A percentile compares a stretch with the other conserved stretches of the same genome.
phyloP scores from a whole-genome alignment of 768 basidiomycete genomes.

The Pisolithus marmoratus region DNA sequence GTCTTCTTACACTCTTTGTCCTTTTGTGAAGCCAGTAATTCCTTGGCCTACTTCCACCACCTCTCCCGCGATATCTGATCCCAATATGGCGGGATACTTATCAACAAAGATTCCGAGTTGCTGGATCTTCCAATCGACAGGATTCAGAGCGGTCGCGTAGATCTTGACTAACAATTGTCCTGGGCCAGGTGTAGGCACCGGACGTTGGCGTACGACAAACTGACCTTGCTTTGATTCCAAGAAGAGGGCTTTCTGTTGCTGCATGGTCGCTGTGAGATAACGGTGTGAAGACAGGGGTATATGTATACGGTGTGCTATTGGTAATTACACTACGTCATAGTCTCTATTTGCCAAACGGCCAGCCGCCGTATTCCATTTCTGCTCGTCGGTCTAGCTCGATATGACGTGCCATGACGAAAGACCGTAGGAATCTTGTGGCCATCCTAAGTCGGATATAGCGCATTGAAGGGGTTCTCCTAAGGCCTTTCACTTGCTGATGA shows the following conservation, averaged over 20 bases:
- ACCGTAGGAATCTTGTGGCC: conserved; percentile 26
- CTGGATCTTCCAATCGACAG: conserved; percentile 38
- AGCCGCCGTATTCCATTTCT: conserved; percentile 26
- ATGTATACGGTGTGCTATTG: neutral
- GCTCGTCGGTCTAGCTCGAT: conserved; percentile 18
- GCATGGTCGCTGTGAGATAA: neutral
- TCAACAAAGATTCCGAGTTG: conserved; percentile 26
- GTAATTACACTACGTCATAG: conserved; percentile 1
- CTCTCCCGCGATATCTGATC: conserved; percentile 32
- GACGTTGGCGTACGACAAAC: conserved; percentile 23
- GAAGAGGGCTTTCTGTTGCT: conserved; percentile 26
- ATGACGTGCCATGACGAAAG: conserved; percentile 26
- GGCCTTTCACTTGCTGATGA: conserved; percentile 18
- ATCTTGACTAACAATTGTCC: conserved; percentile 40
- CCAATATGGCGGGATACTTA: conserved; percentile 32
- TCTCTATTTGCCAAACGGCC: conserved; percentile 25
- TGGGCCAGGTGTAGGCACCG: conserved; percentile 29
- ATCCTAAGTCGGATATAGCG: conserved; percentile 26
- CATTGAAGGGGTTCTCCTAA: conserved; percentile 26
- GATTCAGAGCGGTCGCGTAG: conserved; percentile 39
- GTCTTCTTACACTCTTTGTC: conserved; percentile 36
- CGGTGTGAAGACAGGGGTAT: neutral
- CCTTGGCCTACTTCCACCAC: conserved; percentile 35
- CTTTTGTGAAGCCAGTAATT: conserved; percentile 29
- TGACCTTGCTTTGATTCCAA: conserved; percentile 21